phyloP scores from a whole-genome alignment of 768 basidiomycete genomes.

The Hygrophorus russula region DNA sequence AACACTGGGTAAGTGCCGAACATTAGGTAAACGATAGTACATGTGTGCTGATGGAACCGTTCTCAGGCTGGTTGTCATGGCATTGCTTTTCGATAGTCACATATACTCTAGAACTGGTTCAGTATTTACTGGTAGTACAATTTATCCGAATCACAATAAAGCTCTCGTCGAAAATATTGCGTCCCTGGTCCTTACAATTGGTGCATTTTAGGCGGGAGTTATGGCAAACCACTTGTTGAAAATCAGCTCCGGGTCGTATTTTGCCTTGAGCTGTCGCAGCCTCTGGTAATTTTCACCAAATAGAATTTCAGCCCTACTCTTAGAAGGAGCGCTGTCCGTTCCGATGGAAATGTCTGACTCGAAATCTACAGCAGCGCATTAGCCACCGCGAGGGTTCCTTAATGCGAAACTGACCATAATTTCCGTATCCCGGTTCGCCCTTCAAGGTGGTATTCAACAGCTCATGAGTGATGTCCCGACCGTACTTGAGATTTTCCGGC shows the following conservation, averaged over 20 bases:
- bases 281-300: conserved; percentile 26
- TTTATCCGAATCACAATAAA: too few species aligned
- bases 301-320: conserved; percentile 14
- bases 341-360: neutral
- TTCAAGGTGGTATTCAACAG: conserved; percentile 18
- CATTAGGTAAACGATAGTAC: too few species aligned
- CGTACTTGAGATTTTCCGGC: conserved; percentile 19
- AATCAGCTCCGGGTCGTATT: conserved; percentile 19
- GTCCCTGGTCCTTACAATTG: too few species aligned
- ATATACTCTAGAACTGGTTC: too few species aligned
- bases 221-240: conserved; percentile 27
- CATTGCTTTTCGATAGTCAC: too few species aligned
- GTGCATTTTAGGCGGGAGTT: conserved; percentile 14
- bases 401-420: conserved; percentile 28
- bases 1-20: too few species aligned
- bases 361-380: neutral
- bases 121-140: too few species aligned
- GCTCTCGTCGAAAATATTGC: too few species aligned
- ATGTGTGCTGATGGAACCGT: too few species aligned
- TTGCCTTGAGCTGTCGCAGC: conserved; percentile 21
- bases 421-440: conserved; percentile 29
- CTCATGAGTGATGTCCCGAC: conserved; percentile 19
- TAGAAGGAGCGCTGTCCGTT: neutral
- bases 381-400: neutral
- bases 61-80: too few species aligned